Percentiles rank a stretch among this genome's conserved stretches.
Evolutionary conservation across 2,329 filamentous ascomycete genomes (phyloP).

Genomic region (Tolypocladium sp.): DNA sequence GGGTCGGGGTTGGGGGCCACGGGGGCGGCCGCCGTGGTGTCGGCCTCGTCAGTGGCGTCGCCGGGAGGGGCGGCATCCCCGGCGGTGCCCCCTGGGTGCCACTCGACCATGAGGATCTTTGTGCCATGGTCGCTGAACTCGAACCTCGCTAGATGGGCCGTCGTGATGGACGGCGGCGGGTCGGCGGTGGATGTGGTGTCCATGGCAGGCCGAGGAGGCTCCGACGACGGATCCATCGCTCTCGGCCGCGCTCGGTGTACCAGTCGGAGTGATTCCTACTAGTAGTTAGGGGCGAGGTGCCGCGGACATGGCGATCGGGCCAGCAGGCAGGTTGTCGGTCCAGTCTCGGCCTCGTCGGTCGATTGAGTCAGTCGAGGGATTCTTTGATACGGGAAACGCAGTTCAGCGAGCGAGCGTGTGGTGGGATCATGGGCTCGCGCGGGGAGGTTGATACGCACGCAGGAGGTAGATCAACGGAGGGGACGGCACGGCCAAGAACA

Average conservation of each 20-base stretch:
- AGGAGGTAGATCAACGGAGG: background rate
- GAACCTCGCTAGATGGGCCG: conserved; percentile 55
- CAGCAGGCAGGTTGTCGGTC: background rate
- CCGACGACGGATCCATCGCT: conserved; percentile 20
- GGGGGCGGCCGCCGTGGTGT: conserved; percentile 5
- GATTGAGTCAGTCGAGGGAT: background rate
- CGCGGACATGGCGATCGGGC: conserved; percentile 4
- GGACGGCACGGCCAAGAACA: background rate
- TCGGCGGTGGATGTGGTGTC: conserved; percentile 1
- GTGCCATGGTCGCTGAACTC: conserved; percentile 84
- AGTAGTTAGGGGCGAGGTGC: conserved; percentile 3
- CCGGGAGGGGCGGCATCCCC: conserved; percentile 2
- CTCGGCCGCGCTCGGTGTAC: conserved; percentile 2
- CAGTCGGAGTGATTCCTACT: conserved; percentile 3
- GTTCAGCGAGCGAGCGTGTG: background rate
- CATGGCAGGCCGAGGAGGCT: conserved; percentile 20
- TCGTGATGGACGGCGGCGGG: conserved; percentile 6
- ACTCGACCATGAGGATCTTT: conserved; percentile 90
- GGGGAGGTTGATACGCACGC: background rate
- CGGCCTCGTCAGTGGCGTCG: conserved; percentile 2
- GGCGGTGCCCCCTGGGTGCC: conserved; percentile 42
- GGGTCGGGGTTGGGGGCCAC: conserved; percentile 9
- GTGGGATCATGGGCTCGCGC: background rate
- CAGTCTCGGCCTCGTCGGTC: background rate
- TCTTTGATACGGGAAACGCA: background rate